Conservation (phyloP, 495 filamentous ascomycete genomes). For the Hamigera avellanea region DNA sequence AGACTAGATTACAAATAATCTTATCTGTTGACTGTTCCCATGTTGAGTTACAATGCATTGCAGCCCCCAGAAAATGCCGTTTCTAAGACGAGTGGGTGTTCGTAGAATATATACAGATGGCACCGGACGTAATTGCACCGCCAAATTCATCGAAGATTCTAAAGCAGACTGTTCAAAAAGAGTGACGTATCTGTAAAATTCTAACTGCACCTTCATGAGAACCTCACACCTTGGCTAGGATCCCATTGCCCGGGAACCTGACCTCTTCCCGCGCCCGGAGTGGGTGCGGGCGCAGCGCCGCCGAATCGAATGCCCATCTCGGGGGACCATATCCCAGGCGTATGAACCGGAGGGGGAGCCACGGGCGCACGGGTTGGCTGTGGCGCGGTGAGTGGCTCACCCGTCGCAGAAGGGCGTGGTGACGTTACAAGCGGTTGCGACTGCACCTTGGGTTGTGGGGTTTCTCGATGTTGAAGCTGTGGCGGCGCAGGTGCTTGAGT, state of each 20-base stretch:
- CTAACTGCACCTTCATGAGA: slow-evolving; percentile 31
- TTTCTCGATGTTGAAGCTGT: slow-evolving; percentile 15
- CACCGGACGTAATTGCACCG: too few species aligned
- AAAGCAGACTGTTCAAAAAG: too few species aligned
- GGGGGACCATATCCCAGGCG: slow-evolving; percentile 62
- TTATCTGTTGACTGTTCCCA: too few species aligned
- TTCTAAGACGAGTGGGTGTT: too few species aligned
- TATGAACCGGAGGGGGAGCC: slow-evolving; percentile 39
- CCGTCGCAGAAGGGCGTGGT: slow-evolving; percentile 7
- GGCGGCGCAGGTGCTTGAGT: slow-evolving; percentile 12
- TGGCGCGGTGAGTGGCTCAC: slow-evolving; percentile 40
- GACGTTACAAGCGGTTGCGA: too few species aligned
- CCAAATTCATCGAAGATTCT: too few species aligned
- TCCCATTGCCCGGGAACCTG: slow-evolving; percentile 40
- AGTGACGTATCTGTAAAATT: too few species aligned
- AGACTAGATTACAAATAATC: too few species aligned
- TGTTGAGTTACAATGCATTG: too few species aligned
- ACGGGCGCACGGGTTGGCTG: slow-evolving; percentile 40
- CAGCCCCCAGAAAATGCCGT: too few species aligned
- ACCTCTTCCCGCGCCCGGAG: slow-evolving; percentile 6
- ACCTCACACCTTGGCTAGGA: slow-evolving; percentile 48
- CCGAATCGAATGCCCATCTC: slow-evolving; percentile 71
- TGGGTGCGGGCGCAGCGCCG: slow-evolving; percentile 9
- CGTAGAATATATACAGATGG: too few species aligned
- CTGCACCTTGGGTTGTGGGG: slow-evolving; percentile 5